Evolutionary conservation across 345 rosid genomes (phyloP).

Genomic region (Nasturtium officinale): DNA sequence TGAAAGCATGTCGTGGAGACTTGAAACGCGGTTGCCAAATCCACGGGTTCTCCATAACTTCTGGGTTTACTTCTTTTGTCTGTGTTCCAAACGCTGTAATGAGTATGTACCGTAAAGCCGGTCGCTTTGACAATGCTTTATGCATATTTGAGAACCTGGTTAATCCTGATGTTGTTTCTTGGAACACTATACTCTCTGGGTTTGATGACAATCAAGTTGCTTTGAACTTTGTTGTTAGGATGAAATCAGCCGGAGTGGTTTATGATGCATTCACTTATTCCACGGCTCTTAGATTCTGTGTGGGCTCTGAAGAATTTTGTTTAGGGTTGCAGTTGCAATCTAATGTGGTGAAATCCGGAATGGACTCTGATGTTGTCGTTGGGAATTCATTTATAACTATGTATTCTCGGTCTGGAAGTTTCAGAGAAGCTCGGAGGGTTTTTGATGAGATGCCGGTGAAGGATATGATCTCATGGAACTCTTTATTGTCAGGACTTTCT

Average conservation of each 20-base stretch:
- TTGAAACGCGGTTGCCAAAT: conserved; percentile 59
- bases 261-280: conserved; percentile 68
- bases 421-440: conserved; percentile 59
- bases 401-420: conserved; percentile 62
- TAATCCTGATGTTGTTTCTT: conserved; percentile 77
- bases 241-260: conserved; percentile 53
- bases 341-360: conserved; percentile 51
- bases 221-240: conserved; percentile 54
- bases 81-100: conserved; percentile 71
- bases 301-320: conserved; percentile 53
- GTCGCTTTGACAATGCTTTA: conserved; percentile 53
- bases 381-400: conserved; percentile 76
- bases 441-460: conserved; percentile 65
- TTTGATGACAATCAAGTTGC: conserved; percentile 56
- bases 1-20: conserved; percentile 69
- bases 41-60: conserved; percentile 67
- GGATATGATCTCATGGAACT: conserved; percentile 89
- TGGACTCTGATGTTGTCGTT: conserved; percentile 63
- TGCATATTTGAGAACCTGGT: conserved; percentile 64
- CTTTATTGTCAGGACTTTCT: conserved; percentile 77
- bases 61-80: conserved; percentile 58
- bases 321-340: conserved; percentile 80
- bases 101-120: conserved; percentile 69
- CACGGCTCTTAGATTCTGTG: conserved; percentile 63
- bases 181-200: conserved; percentile 90